A percentile compares a stretch with the other conserved stretches of the same genome.
These are phyloP conservation scores for Sideroxylon spinosum DNA, from an alignment of 179 eudicot genomes.

Conservation along the genomic window DNA sequence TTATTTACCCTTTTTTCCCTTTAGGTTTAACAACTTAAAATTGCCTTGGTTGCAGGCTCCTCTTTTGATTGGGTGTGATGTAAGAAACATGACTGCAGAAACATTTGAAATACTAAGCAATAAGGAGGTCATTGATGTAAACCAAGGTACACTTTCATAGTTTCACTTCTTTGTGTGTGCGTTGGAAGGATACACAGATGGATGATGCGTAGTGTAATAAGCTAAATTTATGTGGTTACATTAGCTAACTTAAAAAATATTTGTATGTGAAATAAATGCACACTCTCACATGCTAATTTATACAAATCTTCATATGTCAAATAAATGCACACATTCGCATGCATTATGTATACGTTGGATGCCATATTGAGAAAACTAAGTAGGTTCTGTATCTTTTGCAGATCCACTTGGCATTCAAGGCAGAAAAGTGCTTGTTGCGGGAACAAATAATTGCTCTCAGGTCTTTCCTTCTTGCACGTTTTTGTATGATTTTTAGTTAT, in stretches of 20 bases:
- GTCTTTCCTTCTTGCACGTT: slow-evolving; percentile 31
- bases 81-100: slow-evolving; percentile 80
- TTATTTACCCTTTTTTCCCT: not conserved
- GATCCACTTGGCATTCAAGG: slow-evolving; percentile 96
- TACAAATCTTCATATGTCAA: not conserved
- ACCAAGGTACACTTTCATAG: slow-evolving; percentile 69
- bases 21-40: slow-evolving; percentile 2
- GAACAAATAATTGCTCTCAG: slow-evolving; percentile 65
- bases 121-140: slow-evolving; percentile 77
- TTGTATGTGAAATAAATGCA: not conserved
- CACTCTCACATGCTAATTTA: too few relatives aligned
- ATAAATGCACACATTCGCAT: not conserved
- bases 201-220: not conserved
- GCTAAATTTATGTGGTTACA: not conserved
- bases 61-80: slow-evolving; percentile 87
- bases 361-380: not conserved
- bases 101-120: slow-evolving; percentile 68
- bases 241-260: slow-evolving; percentile 6
- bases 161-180: not conserved
- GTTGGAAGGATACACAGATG: slow-evolving; percentile 1
- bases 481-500: not conserved
- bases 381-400: slow-evolving; percentile 20
- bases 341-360: not conserved
- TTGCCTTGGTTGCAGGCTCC: slow-evolving; percentile 59
- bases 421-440: slow-evolving; percentile 63